A percentile compares a stretch with the other conserved stretches of the same genome.
Evolutionary conservation across 306 rosid genomes (phyloP).

Genomic region (Cucumis hystrix): DNA sequence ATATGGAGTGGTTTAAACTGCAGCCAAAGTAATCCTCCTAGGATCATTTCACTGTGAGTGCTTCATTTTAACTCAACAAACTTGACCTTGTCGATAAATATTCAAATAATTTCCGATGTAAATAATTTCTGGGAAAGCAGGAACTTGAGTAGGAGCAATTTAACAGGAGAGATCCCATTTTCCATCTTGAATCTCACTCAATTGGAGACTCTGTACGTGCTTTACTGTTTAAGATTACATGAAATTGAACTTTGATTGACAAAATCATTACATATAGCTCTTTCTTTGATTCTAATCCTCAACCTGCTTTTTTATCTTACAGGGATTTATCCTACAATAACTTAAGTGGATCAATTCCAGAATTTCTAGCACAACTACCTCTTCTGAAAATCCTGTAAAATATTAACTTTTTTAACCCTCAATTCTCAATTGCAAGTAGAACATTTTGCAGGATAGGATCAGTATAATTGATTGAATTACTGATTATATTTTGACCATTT

Average conservation of each 20-base stretch:
- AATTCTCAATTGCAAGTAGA: neutral
- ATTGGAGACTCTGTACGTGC: constrained; percentile 31
- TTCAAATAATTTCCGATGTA: neutral
- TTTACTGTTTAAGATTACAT: neutral
- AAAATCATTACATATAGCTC: neutral
- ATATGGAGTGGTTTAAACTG: constrained; percentile 17
- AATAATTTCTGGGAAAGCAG: neutral
- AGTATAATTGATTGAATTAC: neutral
- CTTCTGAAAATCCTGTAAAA: constrained; percentile 22
- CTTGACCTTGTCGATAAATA: neutral
- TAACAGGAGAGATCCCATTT: constrained; percentile 19
- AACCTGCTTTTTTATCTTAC: neutral
- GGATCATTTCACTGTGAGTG: constrained; percentile 31
- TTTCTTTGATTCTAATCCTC: neutral
- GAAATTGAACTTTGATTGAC: neutral
- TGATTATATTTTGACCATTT: neutral
- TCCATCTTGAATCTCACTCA: constrained; percentile 21
- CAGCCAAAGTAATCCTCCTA: constrained; percentile 7
- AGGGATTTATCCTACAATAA: constrained; percentile 37
- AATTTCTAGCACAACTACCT: constrained; percentile 9
- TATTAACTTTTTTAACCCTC: neutral
- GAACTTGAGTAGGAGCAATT: constrained; percentile 7
- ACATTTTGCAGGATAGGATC: neutral
- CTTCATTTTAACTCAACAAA: neutral
- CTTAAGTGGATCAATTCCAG: constrained; percentile 22